A percentile compares a stretch with the other conserved stretches of the same genome.
These are phyloP conservation scores for Graphilbum ipis-grandicollis DNA, from an alignment of 2,329 filamentous ascomycete genomes.

Conservation along the genomic window DNA sequence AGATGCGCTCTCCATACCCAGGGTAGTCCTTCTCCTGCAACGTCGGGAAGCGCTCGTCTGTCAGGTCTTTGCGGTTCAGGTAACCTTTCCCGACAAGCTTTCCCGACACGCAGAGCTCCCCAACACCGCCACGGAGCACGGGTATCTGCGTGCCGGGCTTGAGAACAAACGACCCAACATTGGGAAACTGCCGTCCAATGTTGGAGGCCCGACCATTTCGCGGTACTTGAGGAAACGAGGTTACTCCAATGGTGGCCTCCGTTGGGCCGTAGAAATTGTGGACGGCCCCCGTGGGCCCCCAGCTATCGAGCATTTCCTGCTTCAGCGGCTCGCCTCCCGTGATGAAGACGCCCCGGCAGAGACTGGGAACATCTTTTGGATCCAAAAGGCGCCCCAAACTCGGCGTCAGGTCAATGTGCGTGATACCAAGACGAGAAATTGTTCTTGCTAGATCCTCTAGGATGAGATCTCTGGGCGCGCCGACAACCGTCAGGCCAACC, in stretches of 20 bases:
- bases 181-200: slow-evolving; percentile 73
- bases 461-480: slow-evolving; percentile 67
- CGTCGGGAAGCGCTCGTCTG: slow-evolving; percentile 55
- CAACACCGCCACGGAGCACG: slow-evolving; percentile 61
- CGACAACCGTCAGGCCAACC: slow-evolving; percentile 69
- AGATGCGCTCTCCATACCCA: slow-evolving; percentile 44
- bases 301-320: slow-evolving; percentile 73
- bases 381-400: slow-evolving; percentile 65
- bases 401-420: slow-evolving; percentile 82
- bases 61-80: slow-evolving; percentile 63
- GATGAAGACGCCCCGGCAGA: slow-evolving; percentile 77
- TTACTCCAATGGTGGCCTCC: slow-evolving; percentile 83
- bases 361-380: slow-evolving; percentile 62
- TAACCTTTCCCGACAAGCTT: slow-evolving; percentile 83
- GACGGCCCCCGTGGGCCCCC: slow-evolving; percentile 65
- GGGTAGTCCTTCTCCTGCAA: slow-evolving; percentile 19
- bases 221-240: slow-evolving; percentile 72
- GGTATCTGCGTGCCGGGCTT: slow-evolving; percentile 50
- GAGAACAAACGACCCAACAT: slow-evolving; percentile 72
- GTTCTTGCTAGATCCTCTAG: slow-evolving; percentile 64
- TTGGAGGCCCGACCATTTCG: slow-evolving; percentile 67
- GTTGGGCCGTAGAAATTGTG: slow-evolving; percentile 91
- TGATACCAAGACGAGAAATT: slow-evolving; percentile 58
- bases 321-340: slow-evolving; percentile 80
- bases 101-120: slow-evolving; percentile 78